phyloP scores from a whole-genome alignment of 129 eudicot genomes.

The Centaurea solstitialis region DNA sequence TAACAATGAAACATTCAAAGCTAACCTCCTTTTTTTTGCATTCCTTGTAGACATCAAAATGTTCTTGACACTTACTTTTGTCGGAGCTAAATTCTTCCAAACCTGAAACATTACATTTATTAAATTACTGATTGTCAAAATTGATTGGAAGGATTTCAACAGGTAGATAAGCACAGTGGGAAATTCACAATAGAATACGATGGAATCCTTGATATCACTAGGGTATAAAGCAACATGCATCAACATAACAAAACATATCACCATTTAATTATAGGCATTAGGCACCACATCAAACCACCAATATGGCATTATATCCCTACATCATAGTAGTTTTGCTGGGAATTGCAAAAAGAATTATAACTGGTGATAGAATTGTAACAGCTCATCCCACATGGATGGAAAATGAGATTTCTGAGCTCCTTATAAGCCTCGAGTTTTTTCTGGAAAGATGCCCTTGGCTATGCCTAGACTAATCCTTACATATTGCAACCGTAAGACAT shows the following conservation, averaged over 20 bases:
- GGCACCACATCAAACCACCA: not conserved
- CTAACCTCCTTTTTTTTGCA: slow-evolving; percentile 92
- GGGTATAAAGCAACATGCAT: not conserved
- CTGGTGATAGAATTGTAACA: not conserved
- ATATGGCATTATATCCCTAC: not conserved
- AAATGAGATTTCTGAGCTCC: too few relatives aligned
- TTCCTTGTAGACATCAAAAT: slow-evolving; percentile 93
- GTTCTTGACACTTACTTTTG: slow-evolving; percentile 91
- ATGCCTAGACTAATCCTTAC: too few relatives aligned
- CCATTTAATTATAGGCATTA: not conserved
- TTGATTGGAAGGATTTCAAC: slow-evolving; percentile 2
- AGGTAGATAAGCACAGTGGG: not conserved
- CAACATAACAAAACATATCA: not conserved
- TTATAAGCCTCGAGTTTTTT: too few relatives aligned
- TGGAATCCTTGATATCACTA: not conserved
- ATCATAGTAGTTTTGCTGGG: not conserved
- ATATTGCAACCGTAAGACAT: too few relatives aligned
- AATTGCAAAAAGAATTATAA: not conserved
- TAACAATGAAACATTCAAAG: not conserved
- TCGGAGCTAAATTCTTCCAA: slow-evolving; percentile 67
- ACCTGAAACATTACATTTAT: slow-evolving; percentile 14
- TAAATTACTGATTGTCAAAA: not conserved
- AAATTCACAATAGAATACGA: not conserved
- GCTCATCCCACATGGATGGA: too few relatives aligned
- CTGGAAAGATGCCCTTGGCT: too few relatives aligned